Evolutionary conservation across 129 eudicot species (phyloP).

Genomic region (Tanacetum coccineum): DNA sequence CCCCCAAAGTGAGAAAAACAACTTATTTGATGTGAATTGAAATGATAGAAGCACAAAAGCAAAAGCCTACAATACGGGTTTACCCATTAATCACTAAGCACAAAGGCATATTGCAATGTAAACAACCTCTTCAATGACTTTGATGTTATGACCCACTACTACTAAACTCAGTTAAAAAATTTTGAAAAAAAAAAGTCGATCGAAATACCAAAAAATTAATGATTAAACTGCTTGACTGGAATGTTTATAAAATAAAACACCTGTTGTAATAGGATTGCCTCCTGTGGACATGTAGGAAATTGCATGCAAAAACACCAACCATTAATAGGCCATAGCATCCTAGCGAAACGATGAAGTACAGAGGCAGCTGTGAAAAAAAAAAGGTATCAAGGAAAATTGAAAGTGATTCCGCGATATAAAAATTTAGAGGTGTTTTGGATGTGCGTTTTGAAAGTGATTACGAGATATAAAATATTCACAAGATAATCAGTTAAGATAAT

Average conservation of each 20-base stretch:
- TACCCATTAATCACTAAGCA: too few relatives aligned
- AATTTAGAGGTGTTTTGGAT: not conserved
- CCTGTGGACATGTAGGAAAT: slow-evolving; percentile 90
- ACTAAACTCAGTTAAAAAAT: not conserved
- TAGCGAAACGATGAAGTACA: slow-evolving; percentile 72
- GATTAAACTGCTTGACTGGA: too few relatives aligned
- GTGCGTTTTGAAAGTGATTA: too few relatives aligned
- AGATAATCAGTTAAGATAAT: too few relatives aligned
- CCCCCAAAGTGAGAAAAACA: too few relatives aligned
- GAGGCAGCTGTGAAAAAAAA: slow-evolving; percentile 51
- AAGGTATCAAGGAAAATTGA: not conserved
- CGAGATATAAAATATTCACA: not conserved
- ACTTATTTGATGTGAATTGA: not conserved
- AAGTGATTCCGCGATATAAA: not conserved
- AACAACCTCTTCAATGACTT: not conserved
- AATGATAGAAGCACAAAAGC: not conserved
- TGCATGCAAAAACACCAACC: slow-evolving; percentile 93
- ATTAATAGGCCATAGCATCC: slow-evolving; percentile 90
- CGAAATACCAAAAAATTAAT: too few relatives aligned
- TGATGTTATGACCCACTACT: not conserved
- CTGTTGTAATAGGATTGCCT: slow-evolving; percentile 75
- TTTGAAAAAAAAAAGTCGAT: too few relatives aligned
- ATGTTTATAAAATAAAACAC: slow-evolving; percentile 32
- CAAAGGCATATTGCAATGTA: not conserved
- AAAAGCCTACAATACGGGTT: not conserved